Evolutionary conservation across 2,329 filamentous ascomycete species (phyloP).

Genomic region (Lachnellula occidentalis): DNA sequence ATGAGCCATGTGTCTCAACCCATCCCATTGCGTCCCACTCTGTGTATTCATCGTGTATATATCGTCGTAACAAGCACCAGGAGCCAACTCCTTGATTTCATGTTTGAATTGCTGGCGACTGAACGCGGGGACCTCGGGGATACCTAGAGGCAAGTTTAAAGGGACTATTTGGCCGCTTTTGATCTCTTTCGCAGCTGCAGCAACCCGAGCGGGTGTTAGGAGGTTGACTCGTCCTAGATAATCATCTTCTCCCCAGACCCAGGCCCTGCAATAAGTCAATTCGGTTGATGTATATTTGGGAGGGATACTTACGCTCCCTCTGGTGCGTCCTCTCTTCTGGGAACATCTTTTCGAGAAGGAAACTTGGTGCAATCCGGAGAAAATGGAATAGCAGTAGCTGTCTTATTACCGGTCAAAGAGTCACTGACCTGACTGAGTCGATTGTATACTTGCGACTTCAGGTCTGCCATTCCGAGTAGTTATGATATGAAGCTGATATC

Average conservation of each 20-base stretch:
- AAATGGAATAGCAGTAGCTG: conserved; percentile 25
- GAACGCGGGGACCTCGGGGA: conserved; percentile 34
- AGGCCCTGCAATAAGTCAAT: conserved; percentile 19
- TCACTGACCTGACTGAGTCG: conserved; percentile 25
- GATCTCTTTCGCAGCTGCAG: conserved; percentile 38
- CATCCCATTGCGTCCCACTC: conserved; percentile 53
- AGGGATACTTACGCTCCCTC: conserved; percentile 23
- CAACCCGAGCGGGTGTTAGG: conserved; percentile 39
- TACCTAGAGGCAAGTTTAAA: conserved; percentile 23
- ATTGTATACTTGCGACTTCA: conserved; percentile 14
- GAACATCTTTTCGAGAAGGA: conserved; percentile 25
- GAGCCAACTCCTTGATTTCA: conserved; percentile 25
- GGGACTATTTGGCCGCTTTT: conserved; percentile 37
- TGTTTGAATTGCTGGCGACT: conserved; percentile 32
- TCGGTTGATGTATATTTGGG: neutral
- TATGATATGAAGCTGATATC: neutral
- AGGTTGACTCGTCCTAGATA: conserved; percentile 41
- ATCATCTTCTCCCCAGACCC: conserved; percentile 30
- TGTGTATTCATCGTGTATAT: conserved; percentile 54
- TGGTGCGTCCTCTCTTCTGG: conserved; percentile 26
- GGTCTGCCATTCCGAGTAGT: conserved; percentile 15
- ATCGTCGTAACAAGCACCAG: conserved; percentile 50
- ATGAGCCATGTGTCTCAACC: conserved; percentile 39
- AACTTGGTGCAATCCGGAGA: conserved; percentile 29
- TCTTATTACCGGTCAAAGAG: conserved; percentile 22